Evolutionary conservation across 2,329 filamentous ascomycete species (phyloP), one percentile per base, ranked within the genome.

Genomic region (Tolypocladium pustulatum): DNA sequence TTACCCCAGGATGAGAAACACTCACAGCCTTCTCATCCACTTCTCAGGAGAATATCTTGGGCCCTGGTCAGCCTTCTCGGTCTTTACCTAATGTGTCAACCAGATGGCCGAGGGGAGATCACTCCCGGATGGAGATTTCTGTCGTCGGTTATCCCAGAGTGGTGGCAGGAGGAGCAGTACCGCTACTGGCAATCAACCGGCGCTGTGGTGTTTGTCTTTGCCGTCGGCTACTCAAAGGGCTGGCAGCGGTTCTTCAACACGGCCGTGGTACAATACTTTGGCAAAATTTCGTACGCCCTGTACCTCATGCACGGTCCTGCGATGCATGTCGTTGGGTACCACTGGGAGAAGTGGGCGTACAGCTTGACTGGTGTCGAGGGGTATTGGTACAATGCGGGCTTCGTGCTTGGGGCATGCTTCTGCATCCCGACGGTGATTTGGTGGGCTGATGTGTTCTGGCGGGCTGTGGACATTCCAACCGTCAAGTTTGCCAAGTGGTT

Each of bases 251-350:
- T 83, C 59, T 83, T 85, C 69, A 78, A 78, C 65, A 71, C 73
- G 1, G 65, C 70, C 2, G 63, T 75, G 20, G 72, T 83, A 3
- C 81, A 84, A 65, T 86, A 85, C 68, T 71, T 86, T 7, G 83
- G 83, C 60, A 78, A 78, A 65, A 79, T 86, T 63, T 84, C 81
- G 57, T 86, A 83, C 65, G 78, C 81, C 55, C 66, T 86, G 32
- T 86, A 86, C 67, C 75, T 86, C 17, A 79, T 85, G 73, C 83
- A 86, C 66, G 81, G 82, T 0, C 79, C 81, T 4, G 75, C 79
- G 2, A 75, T 80, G 65, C 81, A 83, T 63, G 76, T 76, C 2
- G 64, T 79, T 22, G 81, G 81, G 13, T 84, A 82, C 63, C 72
- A 76, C 38, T 76, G 78, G 59, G 75, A 83, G 65, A 74, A 73